Conservation (phyloP, 106 monocot species). For the Dioscorea dumetorum region DNA sequence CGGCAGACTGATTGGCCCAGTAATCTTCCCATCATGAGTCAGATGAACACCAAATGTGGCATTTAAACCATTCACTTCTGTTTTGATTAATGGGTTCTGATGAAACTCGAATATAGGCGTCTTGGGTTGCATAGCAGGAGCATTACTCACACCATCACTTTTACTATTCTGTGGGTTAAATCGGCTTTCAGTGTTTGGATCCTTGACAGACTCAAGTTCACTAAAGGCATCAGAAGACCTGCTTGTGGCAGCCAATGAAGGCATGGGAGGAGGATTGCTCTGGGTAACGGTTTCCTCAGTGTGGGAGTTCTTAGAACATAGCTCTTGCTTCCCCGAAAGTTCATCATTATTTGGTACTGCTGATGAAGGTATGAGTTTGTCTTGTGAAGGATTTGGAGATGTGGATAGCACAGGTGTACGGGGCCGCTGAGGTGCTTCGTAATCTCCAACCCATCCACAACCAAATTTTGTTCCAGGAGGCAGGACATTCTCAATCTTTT, state of each 20-base stretch:
- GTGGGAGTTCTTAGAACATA: neutral
- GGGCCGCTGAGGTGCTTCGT: constrained; percentile 34
- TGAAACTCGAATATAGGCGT: constrained; percentile 18
- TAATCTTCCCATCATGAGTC: constrained; percentile 19
- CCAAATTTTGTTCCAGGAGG: constrained; percentile 80
- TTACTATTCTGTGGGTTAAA: constrained; percentile 1
- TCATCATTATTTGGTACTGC: constrained; percentile 5
- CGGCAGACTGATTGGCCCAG: neutral
- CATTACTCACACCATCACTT: neutral
- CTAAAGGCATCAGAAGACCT: constrained; percentile 4
- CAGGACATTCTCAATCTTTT: constrained; percentile 52
- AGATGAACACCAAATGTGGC: constrained; percentile 10
- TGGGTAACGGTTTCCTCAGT: constrained; percentile 2
- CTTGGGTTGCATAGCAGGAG: constrained; percentile 1
- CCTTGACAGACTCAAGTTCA: neutral
- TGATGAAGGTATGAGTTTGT: neutral
- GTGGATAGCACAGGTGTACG: constrained; percentile 12
- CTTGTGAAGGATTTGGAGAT: constrained; percentile 3
- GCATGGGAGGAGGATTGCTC: constrained; percentile 2
- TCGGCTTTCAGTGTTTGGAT: constrained; percentile 8
- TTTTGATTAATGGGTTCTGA: constrained; percentile 10
- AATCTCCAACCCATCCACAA: constrained; percentile 75
- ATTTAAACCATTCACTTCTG: constrained; percentile 31
- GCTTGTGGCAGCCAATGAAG: neutral
- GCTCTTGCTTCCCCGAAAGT: constrained; percentile 11